Evolutionary conservation across 139 green algal species (phyloP), one percentile per base, ranked within the genome.

Genomic region (Chlamydomonas incerta): DNA sequence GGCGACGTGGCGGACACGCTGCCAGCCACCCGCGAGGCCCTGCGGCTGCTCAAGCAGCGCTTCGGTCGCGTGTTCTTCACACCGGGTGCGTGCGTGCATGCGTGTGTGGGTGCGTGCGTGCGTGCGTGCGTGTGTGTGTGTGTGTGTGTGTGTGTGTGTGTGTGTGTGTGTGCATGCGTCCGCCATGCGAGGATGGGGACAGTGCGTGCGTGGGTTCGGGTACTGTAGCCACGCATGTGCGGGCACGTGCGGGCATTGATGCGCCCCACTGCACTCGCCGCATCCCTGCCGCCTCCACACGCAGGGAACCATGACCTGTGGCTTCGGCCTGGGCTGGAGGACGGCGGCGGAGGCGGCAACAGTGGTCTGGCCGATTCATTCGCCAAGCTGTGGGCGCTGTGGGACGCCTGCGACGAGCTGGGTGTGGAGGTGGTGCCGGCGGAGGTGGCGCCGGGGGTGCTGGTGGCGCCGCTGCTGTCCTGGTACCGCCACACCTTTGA

Each of bases 401-500:
- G 47, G 58, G 81, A 72, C 33, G 52, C 65, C 33, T 82, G 74
- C 55, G 81, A 86, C 34, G 81, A 75, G 35, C 46, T 71, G 63
- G 87, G 87, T 11, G 81, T 88, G 63, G 87, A 90, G 29, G 69
- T 62, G 52, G 87, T 65, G n/a, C 74, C 81, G 24, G 81, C 76
- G 21, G 69, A 82, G 57, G 67, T 88, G 74, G 47, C 29, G 0
- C 46, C 58, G 2, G 81, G 74, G 10, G 13, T 90, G 87, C 24
- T 79, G 52, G 55, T 90, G 65, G 55, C 72, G 74, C 87, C 81
- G 41, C 87, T 90, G 68, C 72, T 88, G 74, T 86, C 81, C 26
- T 90, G 87, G 87, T 90, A 90, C 74, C 67, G 37, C 46, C 23
- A 29, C 15, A 26, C 46, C 17, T 90, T 90, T 29, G 87, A 90